Percentiles rank a stretch among this genome's conserved stretches.
Conservation (phyloP, 2,329 filamentous ascomycete species). For the Nakataea oryzae region DNA sequence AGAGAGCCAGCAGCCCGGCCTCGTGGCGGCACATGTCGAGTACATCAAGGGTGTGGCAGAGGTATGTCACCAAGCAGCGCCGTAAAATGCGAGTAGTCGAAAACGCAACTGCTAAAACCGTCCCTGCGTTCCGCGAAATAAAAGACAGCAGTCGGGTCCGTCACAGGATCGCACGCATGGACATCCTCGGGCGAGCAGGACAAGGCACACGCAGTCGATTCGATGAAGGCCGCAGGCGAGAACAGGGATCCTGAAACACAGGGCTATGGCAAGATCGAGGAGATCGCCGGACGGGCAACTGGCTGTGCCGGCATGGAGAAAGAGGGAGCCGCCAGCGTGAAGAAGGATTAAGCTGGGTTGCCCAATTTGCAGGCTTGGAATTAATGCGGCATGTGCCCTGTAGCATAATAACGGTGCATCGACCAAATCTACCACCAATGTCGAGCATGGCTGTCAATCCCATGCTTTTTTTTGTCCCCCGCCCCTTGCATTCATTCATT, state of each 20-base stretch:
- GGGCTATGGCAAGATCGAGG: constrained; percentile 54
- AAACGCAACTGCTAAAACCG: neutral
- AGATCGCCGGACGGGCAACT: constrained; percentile 50
- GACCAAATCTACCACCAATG: too few relatives aligned
- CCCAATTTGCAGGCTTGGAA: neutral
- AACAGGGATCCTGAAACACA: constrained; percentile 38
- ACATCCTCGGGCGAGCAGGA: constrained; percentile 52
- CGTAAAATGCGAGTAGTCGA: neutral
- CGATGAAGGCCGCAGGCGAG: constrained; percentile 51
- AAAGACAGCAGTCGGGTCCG: constrained; percentile 47
- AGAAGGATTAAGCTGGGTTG: constrained; percentile 6
- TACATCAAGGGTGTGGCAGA: constrained; percentile 60
- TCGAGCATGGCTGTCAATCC: too few relatives aligned
- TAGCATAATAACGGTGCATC: neutral
- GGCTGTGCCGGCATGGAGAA: constrained; percentile 62
- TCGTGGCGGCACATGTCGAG: constrained; percentile 53
- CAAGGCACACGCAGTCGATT: constrained; percentile 49
- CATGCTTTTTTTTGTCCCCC: too few relatives aligned
- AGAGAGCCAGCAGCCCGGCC: constrained; percentile 38
- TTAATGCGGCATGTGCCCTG: too few relatives aligned
- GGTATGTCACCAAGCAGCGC: constrained; percentile 27
- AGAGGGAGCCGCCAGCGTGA: constrained; percentile 44
- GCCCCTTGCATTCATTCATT: too few relatives aligned
- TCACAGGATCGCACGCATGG: constrained; percentile 55
- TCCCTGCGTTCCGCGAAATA: neutral